Percentiles rank a stretch among this genome's conserved stretches.
phyloP scores from a whole-genome alignment of 2,329 filamentous ascomycete genomes.

The Phialophora macrospora region DNA sequence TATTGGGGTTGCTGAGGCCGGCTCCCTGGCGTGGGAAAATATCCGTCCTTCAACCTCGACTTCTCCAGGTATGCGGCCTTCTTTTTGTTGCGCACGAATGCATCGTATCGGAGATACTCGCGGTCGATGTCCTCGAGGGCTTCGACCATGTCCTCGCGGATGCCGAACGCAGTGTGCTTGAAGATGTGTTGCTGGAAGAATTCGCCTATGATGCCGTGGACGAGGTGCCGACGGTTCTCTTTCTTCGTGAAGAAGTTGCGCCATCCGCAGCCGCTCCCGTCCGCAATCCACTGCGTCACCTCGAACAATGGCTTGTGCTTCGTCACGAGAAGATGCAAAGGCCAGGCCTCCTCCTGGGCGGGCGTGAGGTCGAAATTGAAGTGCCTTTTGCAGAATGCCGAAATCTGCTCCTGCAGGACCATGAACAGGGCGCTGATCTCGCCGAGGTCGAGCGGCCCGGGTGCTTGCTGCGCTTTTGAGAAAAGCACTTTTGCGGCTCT shows the following conservation, averaged over 20 bases:
- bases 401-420: slow-evolving; percentile 28
- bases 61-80: slow-evolving; percentile 20
- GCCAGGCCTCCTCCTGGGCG: slow-evolving; percentile 27
- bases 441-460: slow-evolving; percentile 19
- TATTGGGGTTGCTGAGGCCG: neutral
- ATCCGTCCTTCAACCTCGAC: slow-evolving; percentile 6
- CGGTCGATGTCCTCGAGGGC: slow-evolving; percentile 30
- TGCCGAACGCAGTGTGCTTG: slow-evolving; percentile 32
- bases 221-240: slow-evolving; percentile 29
- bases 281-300: slow-evolving; percentile 28
- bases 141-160: slow-evolving; percentile 14
- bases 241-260: slow-evolving; percentile 34
- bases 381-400: slow-evolving; percentile 20
- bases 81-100: slow-evolving; percentile 34
- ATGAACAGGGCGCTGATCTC: slow-evolving; percentile 32
- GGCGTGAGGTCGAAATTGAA: slow-evolving; percentile 32
- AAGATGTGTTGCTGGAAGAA: slow-evolving; percentile 35
- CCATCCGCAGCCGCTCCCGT: slow-evolving; percentile 32
- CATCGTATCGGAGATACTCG: slow-evolving; percentile 35
- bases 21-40: neutral
- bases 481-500: neutral
- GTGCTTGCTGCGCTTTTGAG: neutral
- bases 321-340: slow-evolving; percentile 24
- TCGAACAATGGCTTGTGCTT: slow-evolving; percentile 22
- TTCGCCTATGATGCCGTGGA: slow-evolving; percentile 34